Conservation (phyloP, 2,329 filamentous ascomycete genomes). For the Fusarium albidum region DNA sequence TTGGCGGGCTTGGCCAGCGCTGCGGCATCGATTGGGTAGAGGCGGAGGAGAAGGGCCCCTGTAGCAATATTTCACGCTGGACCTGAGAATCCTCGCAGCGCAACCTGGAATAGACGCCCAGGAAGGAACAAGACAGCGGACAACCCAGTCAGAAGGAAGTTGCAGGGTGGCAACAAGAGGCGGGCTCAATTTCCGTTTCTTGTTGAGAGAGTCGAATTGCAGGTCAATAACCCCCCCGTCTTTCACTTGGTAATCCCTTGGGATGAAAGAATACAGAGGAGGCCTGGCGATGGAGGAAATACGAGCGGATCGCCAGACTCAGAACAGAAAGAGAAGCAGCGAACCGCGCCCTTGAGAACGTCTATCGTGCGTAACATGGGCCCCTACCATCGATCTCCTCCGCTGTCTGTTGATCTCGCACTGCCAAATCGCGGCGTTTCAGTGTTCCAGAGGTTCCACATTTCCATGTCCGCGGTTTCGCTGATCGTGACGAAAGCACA, state of each 20-base stretch:
- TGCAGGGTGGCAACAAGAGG: slow-evolving; percentile 2
- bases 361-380: slow-evolving; percentile 13
- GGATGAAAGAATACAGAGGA: slow-evolving; percentile 2
- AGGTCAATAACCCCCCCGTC: neutral
- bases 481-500: slow-evolving; percentile 31
- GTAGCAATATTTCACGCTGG: slow-evolving; percentile 29
- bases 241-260: neutral
- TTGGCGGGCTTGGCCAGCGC: slow-evolving; percentile 36
- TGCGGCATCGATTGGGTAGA: slow-evolving; percentile 28
- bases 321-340: slow-evolving; percentile 13
- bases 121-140: slow-evolving; percentile 3
- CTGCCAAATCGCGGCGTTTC: slow-evolving; percentile 15
- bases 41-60: slow-evolving; percentile 26
- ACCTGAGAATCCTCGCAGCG: slow-evolving; percentile 16
- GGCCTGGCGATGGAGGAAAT: slow-evolving; percentile 4
- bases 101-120: slow-evolving; percentile 24
- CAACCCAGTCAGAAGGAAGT: neutral
- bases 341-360: slow-evolving; percentile 3
- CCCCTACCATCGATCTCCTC: slow-evolving; percentile 17
- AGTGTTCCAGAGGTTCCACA: slow-evolving; percentile 29
- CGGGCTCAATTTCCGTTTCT: slow-evolving; percentile 1
- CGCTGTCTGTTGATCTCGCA: slow-evolving; percentile 4
- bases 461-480: slow-evolving; percentile 9
- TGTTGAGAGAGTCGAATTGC: slow-evolving; percentile 1
- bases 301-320: slow-evolving; percentile 24